These are phyloP conservation scores for Pogostemon cablin DNA, from an alignment of 257 asterid species.

Conservation along the genomic window DNA sequence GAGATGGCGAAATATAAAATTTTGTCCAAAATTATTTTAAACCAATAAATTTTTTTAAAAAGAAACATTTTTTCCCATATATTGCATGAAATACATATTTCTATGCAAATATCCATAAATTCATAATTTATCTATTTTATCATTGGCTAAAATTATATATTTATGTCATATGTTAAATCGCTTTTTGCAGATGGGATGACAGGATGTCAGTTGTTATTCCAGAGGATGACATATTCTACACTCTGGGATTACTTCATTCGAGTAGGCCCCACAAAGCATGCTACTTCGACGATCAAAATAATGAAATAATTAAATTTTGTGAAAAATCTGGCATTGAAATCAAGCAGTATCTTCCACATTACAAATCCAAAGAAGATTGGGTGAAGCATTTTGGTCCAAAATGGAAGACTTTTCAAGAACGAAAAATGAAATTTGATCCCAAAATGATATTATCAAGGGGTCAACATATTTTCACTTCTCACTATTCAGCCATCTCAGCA, in stretches of 20 bases:
- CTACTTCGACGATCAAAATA: slow-evolving; percentile 38
- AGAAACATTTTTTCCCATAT: too few species aligned
- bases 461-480: slow-evolving; percentile 43
- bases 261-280: slow-evolving; percentile 32
- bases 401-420: slow-evolving; percentile 49
- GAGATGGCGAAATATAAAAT: too few species aligned
- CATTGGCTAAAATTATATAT: not conserved
- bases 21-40: too few species aligned
- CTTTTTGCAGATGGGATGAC: slow-evolving; percentile 50
- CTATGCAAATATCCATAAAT: too few species aligned
- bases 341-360: slow-evolving; percentile 60
- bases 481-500: slow-evolving; percentile 22
- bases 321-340: slow-evolving; percentile 40
- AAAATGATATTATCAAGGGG: slow-evolving; percentile 51
- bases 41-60: too few species aligned
- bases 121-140: not conserved
- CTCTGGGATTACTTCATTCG: slow-evolving; percentile 45
- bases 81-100: too few species aligned
- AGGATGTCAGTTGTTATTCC: slow-evolving; percentile 57
- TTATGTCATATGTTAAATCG: not conserved
- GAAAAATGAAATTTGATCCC: slow-evolving; percentile 51
- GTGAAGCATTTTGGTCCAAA: slow-evolving; percentile 52
- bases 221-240: slow-evolving; percentile 52
- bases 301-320: slow-evolving; percentile 44
- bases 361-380: slow-evolving; percentile 50